Percentiles rank a stretch among this genome's conserved stretches.
These are phyloP conservation scores for Parachaetomium inaequale DNA, from an alignment of 495 filamentous ascomycete genomes.

Conservation along the genomic window DNA sequence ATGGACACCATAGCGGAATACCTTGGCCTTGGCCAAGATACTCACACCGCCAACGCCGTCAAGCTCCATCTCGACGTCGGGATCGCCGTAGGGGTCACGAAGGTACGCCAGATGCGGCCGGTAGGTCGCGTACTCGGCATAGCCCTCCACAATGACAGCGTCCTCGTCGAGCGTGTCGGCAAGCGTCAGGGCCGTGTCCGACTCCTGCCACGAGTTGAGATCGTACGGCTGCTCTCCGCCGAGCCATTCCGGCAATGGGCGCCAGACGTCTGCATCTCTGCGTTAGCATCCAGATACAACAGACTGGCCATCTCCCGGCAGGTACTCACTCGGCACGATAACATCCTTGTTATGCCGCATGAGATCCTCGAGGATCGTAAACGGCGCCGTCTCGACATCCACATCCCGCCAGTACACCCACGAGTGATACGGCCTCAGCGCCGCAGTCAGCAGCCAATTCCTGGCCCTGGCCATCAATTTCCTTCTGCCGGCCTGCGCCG, in stretches of 20 bases:
- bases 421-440: slow-evolving; percentile 88
- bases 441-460: slow-evolving; percentile 95
- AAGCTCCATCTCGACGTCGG: slow-evolving; percentile 99
- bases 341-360: slow-evolving; percentile 99
- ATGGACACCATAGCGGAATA: slow-evolving; percentile 92
- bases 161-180: slow-evolving; percentile 97
- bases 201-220: slow-evolving; percentile 99
- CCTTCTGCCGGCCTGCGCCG: slow-evolving; percentile 86
- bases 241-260: slow-evolving; percentile 96
- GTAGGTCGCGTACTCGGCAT: slow-evolving; percentile 99
- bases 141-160: slow-evolving; percentile 98
- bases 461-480: slow-evolving; percentile 98
- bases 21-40: slow-evolving; percentile 92
- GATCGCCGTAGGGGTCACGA: slow-evolving; percentile 94
- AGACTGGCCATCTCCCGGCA: background rate
- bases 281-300: slow-evolving; percentile 1
- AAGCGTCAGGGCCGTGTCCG: slow-evolving; percentile 88
- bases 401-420: slow-evolving; percentile 99
- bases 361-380: slow-evolving; percentile 93
- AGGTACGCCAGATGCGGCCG: slow-evolving; percentile 95
- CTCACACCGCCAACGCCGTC: slow-evolving; percentile 97
- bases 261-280: slow-evolving; percentile 78
- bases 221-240: slow-evolving; percentile 99
- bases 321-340: slow-evolving; percentile 89
- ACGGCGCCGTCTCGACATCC: slow-evolving; percentile 94